Conservation (phyloP, 257 asterid species). For the Nemophila menziesii region DNA sequence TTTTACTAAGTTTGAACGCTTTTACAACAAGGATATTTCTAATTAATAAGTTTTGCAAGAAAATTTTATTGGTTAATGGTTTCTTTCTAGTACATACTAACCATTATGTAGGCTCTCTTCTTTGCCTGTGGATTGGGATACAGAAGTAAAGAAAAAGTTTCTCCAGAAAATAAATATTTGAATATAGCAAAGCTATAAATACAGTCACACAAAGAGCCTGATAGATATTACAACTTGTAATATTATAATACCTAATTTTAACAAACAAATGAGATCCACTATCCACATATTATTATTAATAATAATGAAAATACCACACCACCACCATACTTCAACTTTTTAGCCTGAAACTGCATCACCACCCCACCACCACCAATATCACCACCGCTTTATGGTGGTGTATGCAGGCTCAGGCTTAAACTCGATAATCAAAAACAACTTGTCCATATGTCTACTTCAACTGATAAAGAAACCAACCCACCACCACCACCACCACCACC, state of each 20-base stretch:
- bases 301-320: background rate
- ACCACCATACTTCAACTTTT: background rate
- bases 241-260: slow-evolving; percentile 3
- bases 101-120: no score
- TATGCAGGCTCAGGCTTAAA: slow-evolving; percentile 14
- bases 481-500: slow-evolving; percentile 8
- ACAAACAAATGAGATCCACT: slow-evolving; percentile 4
- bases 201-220: slow-evolving; percentile 9
- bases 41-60: no score
- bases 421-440: background rate
- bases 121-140: no score
- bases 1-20: no score
- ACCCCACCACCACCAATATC: background rate
- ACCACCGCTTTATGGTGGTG: slow-evolving; percentile 9
- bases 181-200: background rate
- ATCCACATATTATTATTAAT: background rate
- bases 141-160: no score
- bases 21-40: no score
- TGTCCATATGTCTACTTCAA: slow-evolving; percentile 30
- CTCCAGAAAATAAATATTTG: no score
- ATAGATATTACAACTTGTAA: slow-evolving; percentile 13
- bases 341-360: slow-evolving; percentile 16
- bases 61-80: no score
- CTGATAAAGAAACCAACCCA: slow-evolving; percentile 21
- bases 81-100: no score